Evolutionary conservation across 106 monocot species (phyloP), one percentile per base, ranked within the genome.

Genomic region (Dactylorhiza incarnata): DNA sequence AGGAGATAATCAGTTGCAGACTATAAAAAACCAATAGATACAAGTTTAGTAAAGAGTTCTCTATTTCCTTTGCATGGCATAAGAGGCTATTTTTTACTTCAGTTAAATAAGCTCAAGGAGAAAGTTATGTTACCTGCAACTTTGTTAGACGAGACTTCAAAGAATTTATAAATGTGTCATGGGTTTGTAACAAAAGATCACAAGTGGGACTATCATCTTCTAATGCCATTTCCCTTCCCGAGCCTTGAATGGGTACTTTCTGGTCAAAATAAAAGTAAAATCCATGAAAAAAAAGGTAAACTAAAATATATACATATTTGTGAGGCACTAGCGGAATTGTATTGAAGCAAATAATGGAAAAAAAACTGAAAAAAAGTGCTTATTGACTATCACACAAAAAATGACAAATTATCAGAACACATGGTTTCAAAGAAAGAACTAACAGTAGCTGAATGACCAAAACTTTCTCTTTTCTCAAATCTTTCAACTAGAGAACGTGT

Each of bases 401-500:
- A 65, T 65, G 29, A 3, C 65, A 65, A 29, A 26, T 26, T 65
- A 65, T 65, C 29, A 65, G 9, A 22, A 65, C 65, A 11, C 10
- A 65, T 3, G 9, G 29, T 29, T 65, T 89, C 78, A 78, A 54
- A 49, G 53, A 49, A 79, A 81, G 76, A 73, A 78, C 77, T 77
- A 72, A 46, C 76, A 24, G 75, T 66, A 47, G 55, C 20, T 8
- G 81, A 6, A 45, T 23, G 56, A 74, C 81, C 67, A 65, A 47
- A 73, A 83, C 56, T 76, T 15, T 94, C 94, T 85, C 82, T 87
- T 67, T 62, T 96, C 76, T 96, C 95, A 84, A 84, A 96, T 56
- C 88, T 87, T 77, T 96, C 87, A 75, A 96, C 95, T 61, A 96
- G 84, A 78, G 93, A 93, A 68, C 86, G 74, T 74, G 93, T 96